phyloP scores from a whole-genome alignment of 169 alveolate genomes.

The Haemoproteus tartakovskyi region DNA sequence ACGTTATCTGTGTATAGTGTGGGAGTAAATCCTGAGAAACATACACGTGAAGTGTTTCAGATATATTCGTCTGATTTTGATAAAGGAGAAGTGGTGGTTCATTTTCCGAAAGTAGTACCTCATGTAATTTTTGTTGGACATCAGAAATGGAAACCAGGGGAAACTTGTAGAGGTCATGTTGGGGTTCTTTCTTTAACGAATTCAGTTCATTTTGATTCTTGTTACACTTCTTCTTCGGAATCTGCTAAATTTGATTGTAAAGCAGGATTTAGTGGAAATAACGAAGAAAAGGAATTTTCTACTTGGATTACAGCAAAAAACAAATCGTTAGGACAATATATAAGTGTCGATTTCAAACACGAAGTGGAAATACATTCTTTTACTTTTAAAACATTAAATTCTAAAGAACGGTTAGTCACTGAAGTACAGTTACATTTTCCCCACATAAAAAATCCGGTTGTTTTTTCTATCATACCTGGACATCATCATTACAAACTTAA shows the following conservation, averaged over 20 bases:
- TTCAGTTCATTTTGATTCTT: slow-evolving; percentile 40
- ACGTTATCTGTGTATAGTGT: slow-evolving; percentile 60
- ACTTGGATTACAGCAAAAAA: slow-evolving; percentile 72
- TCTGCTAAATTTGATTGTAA: slow-evolving; percentile 72
- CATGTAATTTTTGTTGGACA: slow-evolving; percentile 68
- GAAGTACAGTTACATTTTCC: slow-evolving; percentile 71
- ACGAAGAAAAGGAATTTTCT: slow-evolving; percentile 73
- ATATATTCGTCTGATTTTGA: slow-evolving; percentile 41
- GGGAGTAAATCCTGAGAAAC: slow-evolving; percentile 39
- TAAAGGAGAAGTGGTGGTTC: slow-evolving; percentile 48
- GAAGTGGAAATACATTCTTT: slow-evolving; percentile 74
- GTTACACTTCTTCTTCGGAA: slow-evolving; percentile 71
- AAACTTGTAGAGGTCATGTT: slow-evolving; percentile 63
- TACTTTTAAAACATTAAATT: slow-evolving; percentile 70
- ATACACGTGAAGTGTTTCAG: slow-evolving; percentile 44
- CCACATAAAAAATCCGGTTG: slow-evolving; percentile 20
- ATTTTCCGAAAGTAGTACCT: slow-evolving; percentile 60
- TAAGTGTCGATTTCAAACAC: slow-evolving; percentile 69
- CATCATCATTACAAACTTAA: slow-evolving; percentile 52
- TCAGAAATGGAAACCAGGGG: slow-evolving; percentile 54
- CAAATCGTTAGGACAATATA: slow-evolving; percentile 72
- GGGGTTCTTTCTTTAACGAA: slow-evolving; percentile 59
- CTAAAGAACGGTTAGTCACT: slow-evolving; percentile 70
- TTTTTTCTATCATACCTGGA: slow-evolving; percentile 46
- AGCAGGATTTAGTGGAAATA: slow-evolving; percentile 75